Conservation (phyloP, 371 early-diverging fungal genomes). For the Mucor circinelloides region DNA sequence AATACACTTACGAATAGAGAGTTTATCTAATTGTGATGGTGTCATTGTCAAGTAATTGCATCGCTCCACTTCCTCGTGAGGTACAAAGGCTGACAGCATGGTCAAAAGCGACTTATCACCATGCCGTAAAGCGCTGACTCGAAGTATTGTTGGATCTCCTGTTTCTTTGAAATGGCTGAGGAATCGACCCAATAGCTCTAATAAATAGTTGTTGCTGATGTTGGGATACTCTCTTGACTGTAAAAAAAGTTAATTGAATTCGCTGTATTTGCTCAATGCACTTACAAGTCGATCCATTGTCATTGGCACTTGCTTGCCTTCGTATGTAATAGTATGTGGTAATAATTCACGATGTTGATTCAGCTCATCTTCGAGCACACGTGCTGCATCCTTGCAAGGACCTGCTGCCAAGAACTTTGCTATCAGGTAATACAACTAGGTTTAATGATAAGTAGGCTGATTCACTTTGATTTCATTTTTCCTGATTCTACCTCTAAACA, state of each 20-base stretch:
- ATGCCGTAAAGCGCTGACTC: conserved; percentile 42
- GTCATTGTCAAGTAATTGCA: conserved; percentile 35
- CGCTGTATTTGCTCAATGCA: conserved; percentile 2
- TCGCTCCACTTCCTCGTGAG: conserved; percentile 14
- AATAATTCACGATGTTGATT: conserved; percentile 53
- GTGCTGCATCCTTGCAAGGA: conserved; percentile 57
- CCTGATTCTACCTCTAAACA: too few species aligned
- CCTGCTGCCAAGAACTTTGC: conserved; percentile 60
- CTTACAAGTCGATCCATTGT: conserved; percentile 65
- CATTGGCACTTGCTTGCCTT: conserved; percentile 56
- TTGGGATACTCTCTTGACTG: conserved; percentile 36
- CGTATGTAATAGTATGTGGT: conserved; percentile 66
- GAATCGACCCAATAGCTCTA: conserved; percentile 30
- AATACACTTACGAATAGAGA: conserved; percentile 33
- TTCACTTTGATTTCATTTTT: too few species aligned
- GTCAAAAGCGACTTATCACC: conserved; percentile 48
- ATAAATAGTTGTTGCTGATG: conserved; percentile 29
- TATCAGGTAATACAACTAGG: conserved; percentile 65
- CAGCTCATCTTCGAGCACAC: conserved; percentile 51
- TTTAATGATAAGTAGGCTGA: too few species aligned
- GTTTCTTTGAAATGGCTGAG: conserved; percentile 38
- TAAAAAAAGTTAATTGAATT: conserved; percentile 2
- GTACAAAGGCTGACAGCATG: conserved; percentile 43
- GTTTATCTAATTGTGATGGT: conserved; percentile 14
- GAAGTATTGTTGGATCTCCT: conserved; percentile 31